These are phyloP conservation scores for Lolium rigidum DNA, from an alignment of 176 grass and related monocot genomes.

Conservation along the genomic window DNA sequence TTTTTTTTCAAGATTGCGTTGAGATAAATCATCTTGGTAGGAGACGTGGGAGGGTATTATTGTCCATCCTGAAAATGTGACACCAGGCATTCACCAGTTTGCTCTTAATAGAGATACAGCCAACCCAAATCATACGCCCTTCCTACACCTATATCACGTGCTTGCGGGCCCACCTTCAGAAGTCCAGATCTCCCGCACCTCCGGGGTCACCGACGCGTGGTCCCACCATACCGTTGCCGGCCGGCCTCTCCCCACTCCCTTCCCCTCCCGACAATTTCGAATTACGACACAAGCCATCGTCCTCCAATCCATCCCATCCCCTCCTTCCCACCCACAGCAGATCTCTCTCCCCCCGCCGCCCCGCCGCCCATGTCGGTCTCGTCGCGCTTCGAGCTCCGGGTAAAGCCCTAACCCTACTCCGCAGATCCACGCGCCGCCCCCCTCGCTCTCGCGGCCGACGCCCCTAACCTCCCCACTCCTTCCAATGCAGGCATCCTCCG, in stretches of 20 bases:
- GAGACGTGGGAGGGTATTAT: too few species aligned
- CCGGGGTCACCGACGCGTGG: background rate
- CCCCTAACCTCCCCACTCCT: conserved; percentile 20
- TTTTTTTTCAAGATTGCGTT: too few species aligned
- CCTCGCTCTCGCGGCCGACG: background rate
- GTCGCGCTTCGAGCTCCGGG: conserved; percentile 77
- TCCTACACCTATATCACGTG: too few species aligned
- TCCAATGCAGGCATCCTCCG: conserved; percentile 79
- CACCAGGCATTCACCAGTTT: too few species aligned
- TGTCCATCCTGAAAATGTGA: too few species aligned
- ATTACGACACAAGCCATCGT: background rate
- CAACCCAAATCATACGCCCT: too few species aligned
- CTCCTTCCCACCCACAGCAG: conserved; percentile 41
- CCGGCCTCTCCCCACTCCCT: background rate
- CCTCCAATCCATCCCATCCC: background rate
- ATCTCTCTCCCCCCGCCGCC: conserved; percentile 36
- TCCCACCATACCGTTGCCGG: conserved; percentile 14
- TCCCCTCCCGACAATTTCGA: conserved; percentile 49
- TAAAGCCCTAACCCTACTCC: conserved; percentile 42
- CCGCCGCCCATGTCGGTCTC: conserved; percentile 53
- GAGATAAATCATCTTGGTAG: too few species aligned
- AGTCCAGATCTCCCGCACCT: background rate
- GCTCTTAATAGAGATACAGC: too few species aligned
- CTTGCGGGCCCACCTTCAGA: too few species aligned
- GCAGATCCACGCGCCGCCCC: conserved; percentile 43